Base-by-base conservation (phyloP, 2,329 filamentous ascomycete species). In the Colletotrichum magnum region DNA sequence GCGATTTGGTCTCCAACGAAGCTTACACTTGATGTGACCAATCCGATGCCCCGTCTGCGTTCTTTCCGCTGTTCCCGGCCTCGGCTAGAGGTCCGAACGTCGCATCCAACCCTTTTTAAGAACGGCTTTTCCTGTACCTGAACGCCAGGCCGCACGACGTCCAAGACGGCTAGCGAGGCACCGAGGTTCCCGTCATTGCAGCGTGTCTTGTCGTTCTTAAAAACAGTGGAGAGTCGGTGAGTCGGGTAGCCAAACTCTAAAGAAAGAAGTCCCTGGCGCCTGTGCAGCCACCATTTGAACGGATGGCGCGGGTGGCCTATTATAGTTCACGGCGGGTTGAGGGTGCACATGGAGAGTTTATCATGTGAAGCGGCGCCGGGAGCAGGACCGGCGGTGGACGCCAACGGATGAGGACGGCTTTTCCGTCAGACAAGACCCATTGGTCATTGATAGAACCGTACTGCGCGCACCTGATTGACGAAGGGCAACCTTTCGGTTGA, bases 311-410 rank as follows among this genome's bases (percentile, higher is more conserved):
- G 56, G 13, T 45, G 54, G 7, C 24, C 12, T 26, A 6, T 15
- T 13, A 52, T 13, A 59, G 36, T 47, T 32, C 21, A n/a, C 7
- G 18, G 13, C n/a, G 26, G 2, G 41, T 15, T 15, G 32, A 6
- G 32, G 16, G n/a, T 18, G 41, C 36, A 43, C 66, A 65, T 58
- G 47, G 43, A 50, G 32, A 65, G 48, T 65, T 59, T 69, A 54
- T 65, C 66, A 65, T 69, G 66, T 65, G 66, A 69, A 69, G 50
- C 41, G 41, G 13, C 41, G 41, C 41, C 15, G 41, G 4, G 41
- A 43, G 41, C 21, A 24, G 21, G 21, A 24, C 21, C 21, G 21
- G 21, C 21, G 21, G 21, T 24, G 21, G 21, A 4, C 21, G 21
- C 32, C 9, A 36, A 10, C 32, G 32, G 32, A 36, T 36, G 32